Evolutionary conservation across 1,284 basidiomycete genomes (phyloP).

Genomic region (Pterula multifida): DNA sequence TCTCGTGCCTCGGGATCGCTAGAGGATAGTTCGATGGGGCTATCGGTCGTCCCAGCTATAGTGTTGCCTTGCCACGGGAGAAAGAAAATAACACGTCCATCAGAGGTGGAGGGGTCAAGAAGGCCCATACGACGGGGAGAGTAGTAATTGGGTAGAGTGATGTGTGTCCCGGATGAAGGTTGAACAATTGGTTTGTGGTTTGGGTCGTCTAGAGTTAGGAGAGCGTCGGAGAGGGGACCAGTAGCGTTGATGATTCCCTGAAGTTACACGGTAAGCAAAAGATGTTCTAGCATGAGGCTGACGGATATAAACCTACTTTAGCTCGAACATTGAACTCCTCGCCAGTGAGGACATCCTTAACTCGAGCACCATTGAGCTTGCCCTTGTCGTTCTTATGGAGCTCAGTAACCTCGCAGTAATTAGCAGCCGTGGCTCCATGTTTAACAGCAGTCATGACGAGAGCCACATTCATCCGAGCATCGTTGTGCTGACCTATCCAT

Average conservation of each 20-base stretch:
- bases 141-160: slow-evolving; percentile 96
- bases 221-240: slow-evolving; percentile 84
- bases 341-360: slow-evolving; percentile 79
- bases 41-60: slow-evolving; percentile 94
- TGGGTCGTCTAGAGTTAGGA: slow-evolving; percentile 83
- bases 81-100: slow-evolving; percentile 98
- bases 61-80: slow-evolving; percentile 97
- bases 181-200: slow-evolving; percentile 80
- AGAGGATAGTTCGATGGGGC: slow-evolving; percentile 85
- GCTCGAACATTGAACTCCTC: slow-evolving; percentile 76
- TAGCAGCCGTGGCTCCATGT: slow-evolving; percentile 81
- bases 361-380: slow-evolving; percentile 65
- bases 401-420: slow-evolving; percentile 81
- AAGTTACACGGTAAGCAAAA: background rate
- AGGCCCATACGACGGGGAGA: slow-evolving; percentile 93
- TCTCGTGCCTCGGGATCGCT: slow-evolving; percentile 77
- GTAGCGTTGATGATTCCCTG: slow-evolving; percentile 94
- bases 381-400: slow-evolving; percentile 64
- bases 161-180: slow-evolving; percentile 88
- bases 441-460: slow-evolving; percentile 91
- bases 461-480: slow-evolving; percentile 96
- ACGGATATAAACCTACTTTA: slow-evolving; percentile 36
- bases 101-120: slow-evolving; percentile 90
- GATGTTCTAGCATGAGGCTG: background rate
- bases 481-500: slow-evolving; percentile 92